Percentiles rank a stretch among this genome's conserved stretches.
Conservation (phyloP, 129 eudicot genomes). For the Centella asiatica region DNA sequence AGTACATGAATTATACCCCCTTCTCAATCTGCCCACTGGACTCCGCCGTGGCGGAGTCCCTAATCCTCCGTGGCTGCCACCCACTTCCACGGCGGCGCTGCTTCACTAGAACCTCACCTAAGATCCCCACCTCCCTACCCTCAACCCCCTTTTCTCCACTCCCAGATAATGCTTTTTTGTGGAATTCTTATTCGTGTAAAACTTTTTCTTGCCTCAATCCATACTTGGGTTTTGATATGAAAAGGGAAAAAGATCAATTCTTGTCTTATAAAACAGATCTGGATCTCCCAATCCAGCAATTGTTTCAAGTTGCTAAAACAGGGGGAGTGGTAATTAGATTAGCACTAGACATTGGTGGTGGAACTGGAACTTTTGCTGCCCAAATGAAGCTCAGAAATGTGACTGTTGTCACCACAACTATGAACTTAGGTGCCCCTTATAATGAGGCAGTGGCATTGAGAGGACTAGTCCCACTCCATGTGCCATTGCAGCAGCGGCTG, state of each 20-base stretch:
- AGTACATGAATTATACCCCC: slow-evolving; percentile 86
- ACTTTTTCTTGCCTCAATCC: slow-evolving; percentile 58
- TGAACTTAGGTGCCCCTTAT: slow-evolving; percentile 79
- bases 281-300: slow-evolving; percentile 73
- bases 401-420: slow-evolving; percentile 74
- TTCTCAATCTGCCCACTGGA: slow-evolving; percentile 47
- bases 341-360: slow-evolving; percentile 79
- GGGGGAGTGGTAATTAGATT: slow-evolving; percentile 38
- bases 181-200: slow-evolving; percentile 48
- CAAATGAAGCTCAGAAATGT: slow-evolving; percentile 74
- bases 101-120: slow-evolving; percentile 47
- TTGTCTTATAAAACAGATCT: slow-evolving; percentile 57
- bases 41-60: slow-evolving; percentile 45
- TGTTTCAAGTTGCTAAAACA: slow-evolving; percentile 40
- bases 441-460: slow-evolving; percentile 67
- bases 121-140: slow-evolving; percentile 32
- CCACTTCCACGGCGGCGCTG: slow-evolving; percentile 91
- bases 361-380: slow-evolving; percentile 81
- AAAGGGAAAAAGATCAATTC: slow-evolving; percentile 35
- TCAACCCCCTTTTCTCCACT: slow-evolving; percentile 44
- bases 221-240: slow-evolving; percentile 65
- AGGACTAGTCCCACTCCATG: slow-evolving; percentile 74
- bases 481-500: slow-evolving; percentile 85
- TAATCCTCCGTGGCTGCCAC: slow-evolving; percentile 85
- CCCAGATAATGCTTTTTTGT: slow-evolving; percentile 41